Evolutionary conservation across 1,139 yeast genomes (phyloP).

Genomic region (Candida sanyaensis): DNA sequence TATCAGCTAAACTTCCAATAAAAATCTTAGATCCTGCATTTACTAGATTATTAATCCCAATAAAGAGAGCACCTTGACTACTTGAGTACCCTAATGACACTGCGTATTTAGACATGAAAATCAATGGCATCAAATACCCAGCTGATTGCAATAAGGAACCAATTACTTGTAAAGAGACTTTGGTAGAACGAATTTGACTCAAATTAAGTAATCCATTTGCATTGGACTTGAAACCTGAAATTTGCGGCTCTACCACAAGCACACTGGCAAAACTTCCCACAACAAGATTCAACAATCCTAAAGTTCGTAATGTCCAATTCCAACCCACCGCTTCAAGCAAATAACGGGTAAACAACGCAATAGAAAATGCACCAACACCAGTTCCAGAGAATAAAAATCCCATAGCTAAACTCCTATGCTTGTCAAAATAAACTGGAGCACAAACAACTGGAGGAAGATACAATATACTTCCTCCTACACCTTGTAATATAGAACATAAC

Average conservation of each 20-base stretch:
- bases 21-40: slow-evolving; percentile 41
- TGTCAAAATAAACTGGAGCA: slow-evolving; percentile 39
- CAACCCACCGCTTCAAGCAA: slow-evolving; percentile 34
- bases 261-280: slow-evolving; percentile 19
- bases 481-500: slow-evolving; percentile 29
- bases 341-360: slow-evolving; percentile 34
- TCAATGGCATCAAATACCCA: slow-evolving; percentile 42
- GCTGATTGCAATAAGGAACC: slow-evolving; percentile 41
- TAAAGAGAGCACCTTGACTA: slow-evolving; percentile 41
- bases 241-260: slow-evolving; percentile 19
- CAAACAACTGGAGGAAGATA: slow-evolving; percentile 44
- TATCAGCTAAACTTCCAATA: slow-evolving; percentile 38
- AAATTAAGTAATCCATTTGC: slow-evolving; percentile 17
- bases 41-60: slow-evolving; percentile 41
- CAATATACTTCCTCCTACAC: slow-evolving; percentile 37
- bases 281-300: slow-evolving; percentile 29
- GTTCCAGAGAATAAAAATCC: slow-evolving; percentile 45
- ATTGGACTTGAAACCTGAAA: slow-evolving; percentile 20
- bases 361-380: slow-evolving; percentile 42
- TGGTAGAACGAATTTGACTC: slow-evolving; percentile 19
- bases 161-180: slow-evolving; percentile 27
- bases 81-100: slow-evolving; percentile 34
- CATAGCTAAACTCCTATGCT: slow-evolving; percentile 42
- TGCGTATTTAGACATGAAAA: slow-evolving; percentile 44
- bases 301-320: slow-evolving; percentile 39